Evolutionary conservation across 2,329 filamentous ascomycete genomes (phyloP).

Genomic region (Colletotrichum horii): DNA sequence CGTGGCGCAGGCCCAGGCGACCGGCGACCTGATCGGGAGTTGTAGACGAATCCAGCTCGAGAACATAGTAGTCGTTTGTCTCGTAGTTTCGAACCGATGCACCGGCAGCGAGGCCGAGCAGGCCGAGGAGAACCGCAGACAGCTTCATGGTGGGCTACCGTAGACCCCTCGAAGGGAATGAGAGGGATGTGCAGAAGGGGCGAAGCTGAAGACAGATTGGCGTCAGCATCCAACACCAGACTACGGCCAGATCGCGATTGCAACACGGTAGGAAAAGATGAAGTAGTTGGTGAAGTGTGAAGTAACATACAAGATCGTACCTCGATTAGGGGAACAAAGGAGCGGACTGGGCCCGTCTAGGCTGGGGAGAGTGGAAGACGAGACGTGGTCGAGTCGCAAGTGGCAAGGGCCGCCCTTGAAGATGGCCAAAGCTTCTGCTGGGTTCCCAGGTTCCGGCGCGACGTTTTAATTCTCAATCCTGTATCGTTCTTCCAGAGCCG

Average conservation of each 20-base stretch:
- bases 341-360: conserved; percentile 5
- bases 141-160: conserved; percentile 51
- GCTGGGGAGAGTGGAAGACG: conserved; percentile 9
- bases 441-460: not conserved
- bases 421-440: conserved; percentile 19
- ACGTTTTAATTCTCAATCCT: not conserved
- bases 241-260: not conserved
- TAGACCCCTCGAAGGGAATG: conserved; percentile 14
- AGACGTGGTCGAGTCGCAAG: conserved; percentile 22
- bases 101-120: conserved; percentile 54
- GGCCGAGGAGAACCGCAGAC: conserved; percentile 55
- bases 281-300: not conserved
- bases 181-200: not conserved
- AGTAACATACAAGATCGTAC: not conserved
- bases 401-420: conserved; percentile 16
- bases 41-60: conserved; percentile 75
- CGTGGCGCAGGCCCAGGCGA: conserved; percentile 77
- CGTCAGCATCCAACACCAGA: conserved; percentile 3
- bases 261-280: not conserved
- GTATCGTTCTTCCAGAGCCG: not conserved
- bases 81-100: conserved; percentile 73
- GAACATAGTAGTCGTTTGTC: conserved; percentile 88
- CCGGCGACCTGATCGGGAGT: conserved; percentile 73
- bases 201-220: not conserved
- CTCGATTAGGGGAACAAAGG: conserved; percentile 18